Base-by-base conservation (phyloP, 2,329 filamentous ascomycete genomes). In the Decorospora gaudefroyi region DNA sequence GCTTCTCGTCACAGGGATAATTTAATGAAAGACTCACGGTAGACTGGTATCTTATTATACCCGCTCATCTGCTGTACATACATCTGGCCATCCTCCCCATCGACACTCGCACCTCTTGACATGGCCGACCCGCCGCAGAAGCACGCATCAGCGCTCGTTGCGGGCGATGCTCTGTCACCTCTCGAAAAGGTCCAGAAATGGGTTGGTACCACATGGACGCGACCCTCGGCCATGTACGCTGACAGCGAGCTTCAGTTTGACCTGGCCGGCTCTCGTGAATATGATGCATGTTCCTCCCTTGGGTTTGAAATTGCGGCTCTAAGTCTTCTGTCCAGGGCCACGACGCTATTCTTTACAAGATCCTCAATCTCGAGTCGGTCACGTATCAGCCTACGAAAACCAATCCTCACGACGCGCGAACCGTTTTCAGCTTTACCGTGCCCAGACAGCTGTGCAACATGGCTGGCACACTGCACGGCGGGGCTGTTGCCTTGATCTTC, bases 401-500 rank as follows among this genome's bases (percentile, higher is more conserved):
- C 10, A 46, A 69, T 36, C 64, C 65, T 4, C 57, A 69, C 36
- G 36, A 67, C 10, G 64, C 72, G 7, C 69, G 66, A 0, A 68
- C 67, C 2, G 69, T 71, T 4, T 79, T 74, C 56, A 70, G 68
- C 15, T 70, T 81, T 47, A 64, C 55, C 3, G 74, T 79, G 11
- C 69, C 73, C 7, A 55, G 59, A 8, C 60, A 64, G 32, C 74
- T 79, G 38, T 72, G 73, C 48, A 81, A 57, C 9, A 26, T 41
- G 30, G 68, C 70, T 21, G 71, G 71, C 1, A 76, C 74, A 21
- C 70, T 82, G 50, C 79, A 82, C 55, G 79, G 79, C 13, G 78
- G 78, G 5, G 78, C 77, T 2, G 77, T 77, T 2, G 74, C 76
- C 0, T 65, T 78, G 4, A 76, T 81, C 29, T 79, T 80, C 46